Base-by-base conservation (phyloP, 805 yeast species). In the Wickerhamomyces rabaulensis region DNA sequence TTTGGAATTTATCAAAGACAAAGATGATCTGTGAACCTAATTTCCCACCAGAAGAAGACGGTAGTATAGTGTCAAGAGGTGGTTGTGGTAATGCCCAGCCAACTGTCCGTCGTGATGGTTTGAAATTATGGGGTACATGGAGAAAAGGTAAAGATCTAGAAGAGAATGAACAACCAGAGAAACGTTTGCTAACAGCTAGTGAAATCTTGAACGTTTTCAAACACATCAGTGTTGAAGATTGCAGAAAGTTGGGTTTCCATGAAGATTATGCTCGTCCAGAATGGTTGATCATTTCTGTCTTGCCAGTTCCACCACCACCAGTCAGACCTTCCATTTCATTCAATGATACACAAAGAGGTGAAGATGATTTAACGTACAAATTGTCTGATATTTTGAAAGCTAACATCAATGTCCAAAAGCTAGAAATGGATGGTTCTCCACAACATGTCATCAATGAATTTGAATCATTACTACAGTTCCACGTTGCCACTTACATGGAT, bases 251-350 rank as follows among this genome's bases (percentile, higher is more conserved):
- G 50, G 99, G 99, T 6, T 84, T 94, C 69, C 88, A 87, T 62
- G 95, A 90, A 64, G 97, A 94, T 63, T 94, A 88, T 61, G 94
- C 99, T 2, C 84, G 99, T 59, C 99, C 99, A 2, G 99, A 94
- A 70, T 94, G 99, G 99, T 80, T 94, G 82, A 76, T 94, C 50
- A 79, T 94, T 55, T 90, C 98, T 2, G 98, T 94, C n/a, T 74
- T 94, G 60, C 99, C 99, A 1, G 99, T 94, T 17, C 99, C 99
- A 39, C 99, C 99, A 43, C 99, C 99, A 52, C 98, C 97, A 31
- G 99, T 94, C 29, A 84, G 99, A 67, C 99, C 99, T 10, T 87
- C 96, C 21, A 94, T 94, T 71, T 97, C 99, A 2, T 91, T 94
- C 61, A 94, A 94, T 56, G 99, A 94, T 64, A 88, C 97, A 10